Conservation (phyloP, 768 basidiomycete genomes). For the Suillus lakei region DNA sequence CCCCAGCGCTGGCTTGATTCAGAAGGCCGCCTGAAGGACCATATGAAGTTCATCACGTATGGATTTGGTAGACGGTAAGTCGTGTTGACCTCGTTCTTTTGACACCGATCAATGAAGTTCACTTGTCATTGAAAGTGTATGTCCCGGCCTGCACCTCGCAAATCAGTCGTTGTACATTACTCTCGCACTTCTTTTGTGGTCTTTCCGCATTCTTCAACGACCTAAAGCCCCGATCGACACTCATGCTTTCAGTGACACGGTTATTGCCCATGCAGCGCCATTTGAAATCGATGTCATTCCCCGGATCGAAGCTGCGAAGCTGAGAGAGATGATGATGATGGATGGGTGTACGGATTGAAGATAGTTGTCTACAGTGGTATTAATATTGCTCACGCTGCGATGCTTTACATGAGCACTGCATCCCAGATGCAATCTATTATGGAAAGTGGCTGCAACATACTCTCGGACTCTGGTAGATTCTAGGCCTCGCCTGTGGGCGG, state of each 20-base stretch:
- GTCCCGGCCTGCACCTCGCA: slow-evolving; percentile 35
- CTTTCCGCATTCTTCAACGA: slow-evolving; percentile 55
- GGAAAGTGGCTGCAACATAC: too few species aligned
- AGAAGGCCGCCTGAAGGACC: slow-evolving; percentile 49
- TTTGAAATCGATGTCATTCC: background rate
- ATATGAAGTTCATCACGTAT: slow-evolving; percentile 52
- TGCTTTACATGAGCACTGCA: too few species aligned
- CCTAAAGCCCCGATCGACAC: slow-evolving; percentile 57
- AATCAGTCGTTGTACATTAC: slow-evolving; percentile 59
- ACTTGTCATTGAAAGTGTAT: background rate
- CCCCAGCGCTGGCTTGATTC: slow-evolving; percentile 58
- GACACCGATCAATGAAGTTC: background rate
- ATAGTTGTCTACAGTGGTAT: too few species aligned
- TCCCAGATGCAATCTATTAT: too few species aligned
- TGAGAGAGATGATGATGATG: background rate
- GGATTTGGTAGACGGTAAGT: slow-evolving; percentile 54
- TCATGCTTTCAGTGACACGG: slow-evolving; percentile 59
- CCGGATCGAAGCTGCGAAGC: background rate
- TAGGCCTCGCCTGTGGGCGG: too few species aligned
- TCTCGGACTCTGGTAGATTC: too few species aligned
- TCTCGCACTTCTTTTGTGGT: slow-evolving; percentile 63
- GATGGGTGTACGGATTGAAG: background rate
- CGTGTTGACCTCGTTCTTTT: too few species aligned
- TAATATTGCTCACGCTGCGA: too few species aligned
- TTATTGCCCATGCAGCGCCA: slow-evolving; percentile 54